A percentile compares a stretch with the other conserved stretches of the same genome.
phyloP scores from a whole-genome alignment of 2,329 filamentous ascomycete genomes.

The Lasiodiplodia citricola region DNA sequence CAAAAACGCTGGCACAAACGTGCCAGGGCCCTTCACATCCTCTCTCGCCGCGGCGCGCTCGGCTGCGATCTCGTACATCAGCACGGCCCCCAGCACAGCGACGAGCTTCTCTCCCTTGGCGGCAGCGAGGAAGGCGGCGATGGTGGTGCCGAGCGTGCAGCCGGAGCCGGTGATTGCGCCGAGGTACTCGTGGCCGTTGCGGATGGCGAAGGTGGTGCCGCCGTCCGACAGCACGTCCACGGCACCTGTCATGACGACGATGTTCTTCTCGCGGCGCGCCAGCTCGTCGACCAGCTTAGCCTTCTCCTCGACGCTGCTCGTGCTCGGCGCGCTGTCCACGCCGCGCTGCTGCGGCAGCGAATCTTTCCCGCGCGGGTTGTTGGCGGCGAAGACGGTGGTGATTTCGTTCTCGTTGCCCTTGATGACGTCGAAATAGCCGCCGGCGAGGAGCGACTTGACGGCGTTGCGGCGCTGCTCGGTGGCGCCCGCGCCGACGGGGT shows the following conservation, averaged over 20 bases:
- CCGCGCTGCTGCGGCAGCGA: slow-evolving; percentile 69
- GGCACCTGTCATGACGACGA: slow-evolving; percentile 82
- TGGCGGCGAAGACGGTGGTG: slow-evolving; percentile 61
- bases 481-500: slow-evolving; percentile 89
- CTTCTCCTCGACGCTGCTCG: slow-evolving; percentile 59
- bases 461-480: slow-evolving; percentile 75
- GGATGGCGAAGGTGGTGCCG: slow-evolving; percentile 66
- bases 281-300: slow-evolving; percentile 68
- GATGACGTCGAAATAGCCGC: slow-evolving; percentile 83
- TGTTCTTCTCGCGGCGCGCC: slow-evolving; percentile 69
- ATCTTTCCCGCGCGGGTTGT: neutral
- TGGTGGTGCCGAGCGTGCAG: slow-evolving; percentile 81
- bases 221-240: slow-evolving; percentile 82
- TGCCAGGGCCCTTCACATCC: slow-evolving; percentile 79
- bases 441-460: slow-evolving; percentile 71
- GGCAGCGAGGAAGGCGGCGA: slow-evolving; percentile 76
- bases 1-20: slow-evolving; percentile 83
- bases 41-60: slow-evolving; percentile 64
- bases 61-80: slow-evolving; percentile 80
- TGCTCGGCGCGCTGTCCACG: slow-evolving; percentile 73
- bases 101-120: slow-evolving; percentile 68
- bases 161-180: slow-evolving; percentile 75
- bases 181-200: slow-evolving; percentile 77
- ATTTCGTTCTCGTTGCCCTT: slow-evolving; percentile 96
- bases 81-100: slow-evolving; percentile 72